Percentiles rank a stretch among this genome's conserved stretches.
Conservation (phyloP, 768 basidiomycete genomes). For the Pholiota molesta region DNA sequence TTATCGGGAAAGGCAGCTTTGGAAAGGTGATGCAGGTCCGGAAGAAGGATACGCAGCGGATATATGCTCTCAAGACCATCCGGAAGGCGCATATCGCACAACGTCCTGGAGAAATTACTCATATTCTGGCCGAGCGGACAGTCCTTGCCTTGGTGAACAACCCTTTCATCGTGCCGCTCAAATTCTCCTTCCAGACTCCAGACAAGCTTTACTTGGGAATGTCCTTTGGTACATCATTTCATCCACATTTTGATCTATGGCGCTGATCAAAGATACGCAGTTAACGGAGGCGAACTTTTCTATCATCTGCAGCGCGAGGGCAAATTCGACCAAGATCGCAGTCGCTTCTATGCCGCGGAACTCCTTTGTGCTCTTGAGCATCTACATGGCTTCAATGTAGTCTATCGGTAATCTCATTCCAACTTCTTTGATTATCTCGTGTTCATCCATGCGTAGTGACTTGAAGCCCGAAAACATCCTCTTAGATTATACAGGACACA, state of each 20-base stretch:
- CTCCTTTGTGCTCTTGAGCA: conserved; percentile 94
- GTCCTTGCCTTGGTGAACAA: conserved; percentile 97
- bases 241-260: neutral
- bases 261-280: conserved; percentile 36
- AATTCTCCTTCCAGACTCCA: conserved; percentile 97
- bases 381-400: conserved; percentile 96
- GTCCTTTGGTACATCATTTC: conserved; percentile 77
- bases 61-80: conserved; percentile 98
- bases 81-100: conserved; percentile 98
- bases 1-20: conserved; percentile 97
- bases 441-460: conserved; percentile 53
- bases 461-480: conserved; percentile 98
- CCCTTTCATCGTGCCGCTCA: conserved; percentile 98
- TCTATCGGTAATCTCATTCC: conserved; percentile 74
- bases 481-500: conserved; percentile 96
- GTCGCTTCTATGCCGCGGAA: conserved; percentile 98
- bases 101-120: conserved; percentile 95
- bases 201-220: conserved; percentile 98
- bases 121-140: conserved; percentile 96
- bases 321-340: conserved; percentile 91
- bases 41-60: conserved; percentile 96
- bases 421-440: neutral
- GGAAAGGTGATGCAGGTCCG: conserved; percentile 99
- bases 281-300: conserved; percentile 97
- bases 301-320: conserved; percentile 97